Conservation (phyloP, 2,329 filamentous ascomycete species). For the Pseudogymnoascus sp. region DNA sequence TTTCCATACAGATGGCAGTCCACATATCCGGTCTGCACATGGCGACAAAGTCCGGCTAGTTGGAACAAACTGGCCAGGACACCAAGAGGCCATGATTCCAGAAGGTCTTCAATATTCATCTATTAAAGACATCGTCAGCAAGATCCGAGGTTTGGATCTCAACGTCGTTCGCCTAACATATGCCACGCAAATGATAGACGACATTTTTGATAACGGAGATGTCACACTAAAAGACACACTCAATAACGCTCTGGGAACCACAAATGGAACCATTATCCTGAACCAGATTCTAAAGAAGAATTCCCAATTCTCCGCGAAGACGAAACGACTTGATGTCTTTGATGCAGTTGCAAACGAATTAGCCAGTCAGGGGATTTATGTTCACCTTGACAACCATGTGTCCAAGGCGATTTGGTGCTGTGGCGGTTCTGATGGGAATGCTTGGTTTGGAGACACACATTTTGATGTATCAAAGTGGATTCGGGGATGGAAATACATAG, state of each 20-base stretch:
- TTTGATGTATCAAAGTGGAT: constrained; percentile 52
- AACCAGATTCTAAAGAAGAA: constrained; percentile 46
- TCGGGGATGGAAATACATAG: constrained; percentile 51
- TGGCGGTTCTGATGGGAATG: constrained; percentile 43
- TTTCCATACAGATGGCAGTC: background rate
- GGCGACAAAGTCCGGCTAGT: constrained; percentile 40
- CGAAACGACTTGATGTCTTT: constrained; percentile 49
- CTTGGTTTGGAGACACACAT: constrained; percentile 52
- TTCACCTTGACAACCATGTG: constrained; percentile 55
- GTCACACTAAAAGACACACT: constrained; percentile 39
- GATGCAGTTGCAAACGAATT: constrained; percentile 54
- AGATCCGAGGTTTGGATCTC: constrained; percentile 51
- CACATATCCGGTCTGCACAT: background rate
- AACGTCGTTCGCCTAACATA: constrained; percentile 56
- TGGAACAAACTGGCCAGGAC: constrained; percentile 54
- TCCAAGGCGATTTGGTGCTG: constrained; percentile 52
- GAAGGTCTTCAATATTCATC: constrained; percentile 56
- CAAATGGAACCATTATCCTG: constrained; percentile 44
- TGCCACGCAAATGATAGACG: constrained; percentile 55
- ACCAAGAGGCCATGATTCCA: constrained; percentile 54
- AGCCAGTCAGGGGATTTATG: constrained; percentile 44
- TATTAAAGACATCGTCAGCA: constrained; percentile 42
- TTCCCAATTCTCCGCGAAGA: constrained; percentile 43
- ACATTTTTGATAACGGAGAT: constrained; percentile 43
- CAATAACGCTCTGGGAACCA: constrained; percentile 36